Evolutionary conservation across 2,329 filamentous ascomycete genomes (phyloP).

Genomic region (Trichoderma breve): DNA sequence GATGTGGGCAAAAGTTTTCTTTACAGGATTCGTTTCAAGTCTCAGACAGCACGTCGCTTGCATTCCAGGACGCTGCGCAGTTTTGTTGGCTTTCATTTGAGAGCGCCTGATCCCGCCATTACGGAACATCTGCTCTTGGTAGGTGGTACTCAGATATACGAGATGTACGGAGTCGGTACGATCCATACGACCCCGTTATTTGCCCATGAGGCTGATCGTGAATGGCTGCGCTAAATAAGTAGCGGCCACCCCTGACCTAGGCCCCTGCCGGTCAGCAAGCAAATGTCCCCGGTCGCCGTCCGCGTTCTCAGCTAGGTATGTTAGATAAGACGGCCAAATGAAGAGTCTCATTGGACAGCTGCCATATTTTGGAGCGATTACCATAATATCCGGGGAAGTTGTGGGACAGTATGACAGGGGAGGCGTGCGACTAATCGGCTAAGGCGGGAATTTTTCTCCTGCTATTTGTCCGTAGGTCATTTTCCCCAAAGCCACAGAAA

Average conservation of each 20-base stretch:
- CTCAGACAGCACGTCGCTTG: background rate
- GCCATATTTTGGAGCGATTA: background rate
- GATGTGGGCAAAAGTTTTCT: background rate
- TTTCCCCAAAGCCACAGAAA: background rate
- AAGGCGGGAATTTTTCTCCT: slow-evolving; percentile 5
- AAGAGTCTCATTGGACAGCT: background rate
- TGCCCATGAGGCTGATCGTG: background rate
- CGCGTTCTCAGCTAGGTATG: background rate
- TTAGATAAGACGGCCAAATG: background rate
- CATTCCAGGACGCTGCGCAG: background rate
- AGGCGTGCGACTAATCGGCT: slow-evolving; percentile 8
- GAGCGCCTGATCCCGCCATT: background rate
- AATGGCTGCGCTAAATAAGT: background rate
- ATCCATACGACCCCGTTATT: slow-evolving; percentile 11
- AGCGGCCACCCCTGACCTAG: slow-evolving; percentile 4
- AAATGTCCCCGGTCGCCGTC: slow-evolving; percentile 1
- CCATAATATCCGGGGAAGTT: slow-evolving; percentile 15
- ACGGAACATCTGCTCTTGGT: background rate
- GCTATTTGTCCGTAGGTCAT: background rate
- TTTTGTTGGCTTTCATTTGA: background rate
- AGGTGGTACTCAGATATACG: slow-evolving; percentile 18
- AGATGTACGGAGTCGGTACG: slow-evolving; percentile 17
- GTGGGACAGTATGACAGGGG: background rate
- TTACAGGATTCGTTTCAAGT: background rate
- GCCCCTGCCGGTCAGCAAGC: background rate